phyloP scores from a whole-genome alignment of 2,329 filamentous ascomycete genomes.

The Diaporthe sp. region DNA sequence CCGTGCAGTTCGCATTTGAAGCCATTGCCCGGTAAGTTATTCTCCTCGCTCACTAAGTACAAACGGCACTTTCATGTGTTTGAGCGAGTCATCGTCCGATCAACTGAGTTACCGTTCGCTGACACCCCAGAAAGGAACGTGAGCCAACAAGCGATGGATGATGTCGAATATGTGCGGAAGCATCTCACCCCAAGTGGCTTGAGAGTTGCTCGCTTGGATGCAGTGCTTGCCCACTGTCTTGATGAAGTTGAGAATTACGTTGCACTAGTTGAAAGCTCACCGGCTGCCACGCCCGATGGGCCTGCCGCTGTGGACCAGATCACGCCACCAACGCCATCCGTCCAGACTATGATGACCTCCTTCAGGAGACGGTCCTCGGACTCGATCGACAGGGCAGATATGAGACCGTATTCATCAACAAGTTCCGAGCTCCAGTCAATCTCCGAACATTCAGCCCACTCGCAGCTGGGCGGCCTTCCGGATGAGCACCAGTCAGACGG shows the following conservation, averaged over 20 bases:
- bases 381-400: background rate
- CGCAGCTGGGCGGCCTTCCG: background rate
- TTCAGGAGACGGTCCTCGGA: slow-evolving; percentile 27
- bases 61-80: background rate
- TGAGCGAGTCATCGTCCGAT: background rate
- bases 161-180: slow-evolving; percentile 29
- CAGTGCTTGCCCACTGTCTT: slow-evolving; percentile 30
- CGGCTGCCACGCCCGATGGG: background rate
- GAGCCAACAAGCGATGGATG: background rate
- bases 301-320: background rate
- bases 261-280: background rate
- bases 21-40: slow-evolving; percentile 34
- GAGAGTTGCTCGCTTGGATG: slow-evolving; percentile 3
- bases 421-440: slow-evolving; percentile 22
- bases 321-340: slow-evolving; percentile 22
- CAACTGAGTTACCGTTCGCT: background rate
- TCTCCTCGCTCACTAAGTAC: background rate
- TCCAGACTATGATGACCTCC: slow-evolving; percentile 27
- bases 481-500: slow-evolving; percentile 4
- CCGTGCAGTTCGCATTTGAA: slow-evolving; percentile 31
- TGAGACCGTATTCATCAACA: slow-evolving; percentile 8
- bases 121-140: background rate
- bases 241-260: slow-evolving; percentile 34
- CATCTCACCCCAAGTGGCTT: slow-evolving; percentile 9
- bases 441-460: slow-evolving; percentile 14